These are phyloP conservation scores for Pseudoscleropodium purum DNA, from an alignment of 225 moss, liverwort and hornwort genomes.

Conservation along the genomic window DNA sequence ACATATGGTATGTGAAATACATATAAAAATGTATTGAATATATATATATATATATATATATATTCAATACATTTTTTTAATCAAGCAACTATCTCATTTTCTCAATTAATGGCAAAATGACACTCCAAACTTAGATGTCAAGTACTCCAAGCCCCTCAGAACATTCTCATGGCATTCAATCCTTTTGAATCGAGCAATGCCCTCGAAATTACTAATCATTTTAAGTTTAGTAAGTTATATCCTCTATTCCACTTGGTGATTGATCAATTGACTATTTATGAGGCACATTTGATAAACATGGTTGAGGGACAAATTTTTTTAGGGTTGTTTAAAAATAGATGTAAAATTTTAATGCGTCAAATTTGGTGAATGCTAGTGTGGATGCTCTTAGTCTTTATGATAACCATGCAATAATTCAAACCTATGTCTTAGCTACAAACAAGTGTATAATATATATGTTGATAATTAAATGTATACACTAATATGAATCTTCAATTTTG, in stretches of 20 bases:
- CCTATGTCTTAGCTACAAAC: neutral
- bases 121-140: neutral
- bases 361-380: no score
- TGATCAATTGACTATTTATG: neutral
- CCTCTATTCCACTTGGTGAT: neutral
- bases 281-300: neutral
- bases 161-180: neutral
- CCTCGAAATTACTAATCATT: no score
- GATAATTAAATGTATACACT: neutral
- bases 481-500: neutral
- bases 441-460: neutral
- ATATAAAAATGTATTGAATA: no score
- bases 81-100: no score
- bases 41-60: no score
- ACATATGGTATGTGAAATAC: no score
- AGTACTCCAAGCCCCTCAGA: accelerated
- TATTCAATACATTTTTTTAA: no score
- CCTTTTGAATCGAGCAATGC: neutral
- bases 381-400: neutral
- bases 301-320: accelerated
- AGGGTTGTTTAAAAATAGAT: neutral
- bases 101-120: no score
- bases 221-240: neutral
- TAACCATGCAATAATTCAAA: neutral
- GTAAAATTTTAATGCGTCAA: no score